A percentile compares a stretch with the other conserved stretches of the same genome.
Conservation (phyloP, 495 filamentous ascomycete genomes). For the Aspergillus haitiensis region DNA sequence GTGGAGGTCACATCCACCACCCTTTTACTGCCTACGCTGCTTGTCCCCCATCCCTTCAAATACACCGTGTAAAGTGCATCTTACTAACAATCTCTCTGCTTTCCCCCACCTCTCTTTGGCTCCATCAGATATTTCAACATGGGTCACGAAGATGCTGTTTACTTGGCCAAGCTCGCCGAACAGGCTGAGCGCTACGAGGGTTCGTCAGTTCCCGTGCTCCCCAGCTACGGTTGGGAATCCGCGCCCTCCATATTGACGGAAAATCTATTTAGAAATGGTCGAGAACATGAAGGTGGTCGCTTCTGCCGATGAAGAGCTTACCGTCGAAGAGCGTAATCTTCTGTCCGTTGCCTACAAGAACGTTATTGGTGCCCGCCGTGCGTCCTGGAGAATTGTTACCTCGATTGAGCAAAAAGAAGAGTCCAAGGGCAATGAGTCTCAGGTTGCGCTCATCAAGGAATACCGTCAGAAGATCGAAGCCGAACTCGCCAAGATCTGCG, state of each 20-base stretch:
- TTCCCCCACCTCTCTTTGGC: background rate
- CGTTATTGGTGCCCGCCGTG: slow-evolving; percentile 97
- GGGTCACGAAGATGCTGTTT: slow-evolving; percentile 99
- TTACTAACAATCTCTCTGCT: slow-evolving; percentile 6
- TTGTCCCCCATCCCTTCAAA: background rate
- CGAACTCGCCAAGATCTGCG: slow-evolving; percentile 98
- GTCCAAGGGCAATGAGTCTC: slow-evolving; percentile 95
- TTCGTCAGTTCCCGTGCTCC: slow-evolving; percentile 48
- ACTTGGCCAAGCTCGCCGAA: slow-evolving; percentile 99
- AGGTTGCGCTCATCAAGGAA: slow-evolving; percentile 95
- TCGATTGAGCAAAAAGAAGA: slow-evolving; percentile 99
- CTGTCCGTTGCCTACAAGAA: slow-evolving; percentile 99
- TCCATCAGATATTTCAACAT: slow-evolving; percentile 59
- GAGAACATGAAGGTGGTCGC: slow-evolving; percentile 99
- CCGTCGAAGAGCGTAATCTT: slow-evolving; percentile 98
- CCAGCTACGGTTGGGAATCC: background rate
- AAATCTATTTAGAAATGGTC: slow-evolving; percentile 79
- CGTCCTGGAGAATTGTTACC: slow-evolving; percentile 99
- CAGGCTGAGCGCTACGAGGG: slow-evolving; percentile 99
- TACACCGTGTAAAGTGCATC: background rate
- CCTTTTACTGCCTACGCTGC: too few species aligned
- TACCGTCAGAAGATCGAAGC: slow-evolving; percentile 99
- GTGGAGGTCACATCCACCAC: background rate
- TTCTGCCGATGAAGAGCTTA: slow-evolving; percentile 91
- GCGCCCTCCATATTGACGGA: slow-evolving; percentile 26